A percentile compares a stretch with the other conserved stretches of the same genome.
Conservation (phyloP, 495 filamentous ascomycete genomes). For the Jackrogersella multiformis region DNA sequence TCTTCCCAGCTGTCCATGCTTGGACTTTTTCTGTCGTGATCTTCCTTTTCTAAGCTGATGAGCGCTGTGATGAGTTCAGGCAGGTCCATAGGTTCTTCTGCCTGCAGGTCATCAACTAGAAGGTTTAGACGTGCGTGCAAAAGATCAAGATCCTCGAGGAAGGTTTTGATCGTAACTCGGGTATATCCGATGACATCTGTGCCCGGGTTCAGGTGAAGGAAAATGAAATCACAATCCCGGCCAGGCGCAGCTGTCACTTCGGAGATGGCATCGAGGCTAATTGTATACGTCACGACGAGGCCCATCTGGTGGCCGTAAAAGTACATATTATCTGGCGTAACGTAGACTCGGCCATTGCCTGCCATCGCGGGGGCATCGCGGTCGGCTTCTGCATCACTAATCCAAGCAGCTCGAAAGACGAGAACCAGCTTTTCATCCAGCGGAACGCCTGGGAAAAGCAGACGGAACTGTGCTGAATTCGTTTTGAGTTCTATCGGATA, state of each 20-base stretch:
- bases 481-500: conserved; percentile 85
- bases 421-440: conserved; percentile 80
- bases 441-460: conserved; percentile 85
- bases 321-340: conserved; percentile 85
- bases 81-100: conserved; percentile 67
- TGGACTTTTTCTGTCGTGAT: conserved; percentile 66
- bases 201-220: conserved; percentile 76
- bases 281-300: conserved; percentile 82
- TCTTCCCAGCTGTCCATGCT: conserved; percentile 96
- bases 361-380: conserved; percentile 51
- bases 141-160: conserved; percentile 85
- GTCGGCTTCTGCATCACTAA: conserved; percentile 52
- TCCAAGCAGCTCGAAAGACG: conserved; percentile 66
- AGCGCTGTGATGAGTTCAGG: conserved; percentile 59
- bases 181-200: conserved; percentile 70
- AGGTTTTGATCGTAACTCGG: conserved; percentile 86
- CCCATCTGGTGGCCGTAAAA: conserved; percentile 96
- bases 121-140: conserved; percentile 86
- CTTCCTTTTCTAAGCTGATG: conserved; percentile 69
- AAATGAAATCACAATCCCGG: conserved; percentile 92
- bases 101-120: conserved; percentile 77
- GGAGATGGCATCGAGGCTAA: conserved; percentile 75
- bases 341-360: conserved; percentile 81
- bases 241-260: conserved; percentile 92
- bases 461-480: conserved; percentile 91